Base-by-base conservation (phyloP, 129 eudicot species). In the Smallanthus sonchifolius region DNA sequence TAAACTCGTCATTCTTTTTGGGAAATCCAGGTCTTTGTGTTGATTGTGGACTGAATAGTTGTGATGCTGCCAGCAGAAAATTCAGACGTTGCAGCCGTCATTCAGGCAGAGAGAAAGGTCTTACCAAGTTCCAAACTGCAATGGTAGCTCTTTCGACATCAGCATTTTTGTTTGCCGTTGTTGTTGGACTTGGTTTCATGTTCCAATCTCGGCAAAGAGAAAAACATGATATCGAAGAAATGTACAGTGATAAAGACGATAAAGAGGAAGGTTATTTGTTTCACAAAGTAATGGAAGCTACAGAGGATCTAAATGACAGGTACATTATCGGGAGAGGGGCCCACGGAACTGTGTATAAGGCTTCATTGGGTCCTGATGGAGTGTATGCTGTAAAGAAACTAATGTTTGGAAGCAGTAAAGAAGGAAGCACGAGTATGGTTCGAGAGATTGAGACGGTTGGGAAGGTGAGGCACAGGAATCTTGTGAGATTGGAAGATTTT, bases 361-460 rank as follows among this genome's bases (percentile, higher is more conserved):
- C 88, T 15, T 74, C 79, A 2, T 64, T 89, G 79, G 86, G 81
- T 74, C 83, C 89, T 5, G 80, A 76, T 14, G 76, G 82, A 59
- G 87, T 81, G 44, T 90, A 83, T 70, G 98, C 96, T 10, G 86
- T 89, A 10, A 89, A 92, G 82, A 92, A 81, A 82, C 83, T 92
- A n/a, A 28, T 62, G 70, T 86, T 89, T 70, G 82, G 66, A 47
- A 88, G 83, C 4, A 39, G 36, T 13, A 89, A 73, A 61, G 94
- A 79, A 59, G 96, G 87, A 39, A 75, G 81, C 75, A 67, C 40
- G 17, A 92, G 92, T 61, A 92, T 92, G 98, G 69, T 86, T 17
- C 75, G 95, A 84, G 98, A 92, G 83, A 80, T 92, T 32, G 87
- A 89, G 83, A 92, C 98, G 3, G 78, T 92, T 60, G 98, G 98